Conservation (phyloP, 2,329 filamentous ascomycete genomes). For the Esteya vermicola region DNA sequence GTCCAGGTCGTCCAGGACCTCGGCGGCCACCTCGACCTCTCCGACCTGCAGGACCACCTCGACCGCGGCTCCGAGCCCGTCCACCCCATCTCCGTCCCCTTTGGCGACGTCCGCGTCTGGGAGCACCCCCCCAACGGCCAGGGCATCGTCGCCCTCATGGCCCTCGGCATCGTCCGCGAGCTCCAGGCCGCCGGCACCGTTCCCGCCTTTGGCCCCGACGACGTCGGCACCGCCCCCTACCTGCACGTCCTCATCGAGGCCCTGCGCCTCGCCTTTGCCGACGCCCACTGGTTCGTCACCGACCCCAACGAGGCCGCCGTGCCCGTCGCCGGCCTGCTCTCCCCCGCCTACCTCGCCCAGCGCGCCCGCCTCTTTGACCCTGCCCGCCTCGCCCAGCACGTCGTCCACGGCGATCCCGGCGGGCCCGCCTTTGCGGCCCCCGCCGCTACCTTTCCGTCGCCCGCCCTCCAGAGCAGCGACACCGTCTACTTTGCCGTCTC, state of each 20-base stretch:
- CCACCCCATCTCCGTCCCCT: slow-evolving; percentile 70
- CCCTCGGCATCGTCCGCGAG: slow-evolving; percentile 79
- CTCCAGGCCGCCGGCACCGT: slow-evolving; percentile 66
- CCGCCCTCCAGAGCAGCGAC: slow-evolving; percentile 73
- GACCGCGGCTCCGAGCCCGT: slow-evolving; percentile 56
- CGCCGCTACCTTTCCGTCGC: slow-evolving; percentile 51
- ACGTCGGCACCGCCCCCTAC: slow-evolving; percentile 72
- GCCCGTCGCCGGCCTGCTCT: slow-evolving; percentile 56
- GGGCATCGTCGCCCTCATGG: slow-evolving; percentile 89
- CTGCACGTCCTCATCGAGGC: slow-evolving; percentile 81
- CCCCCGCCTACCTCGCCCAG: slow-evolving; percentile 57
- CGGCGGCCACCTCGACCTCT: slow-evolving; percentile 64
- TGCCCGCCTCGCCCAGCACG: slow-evolving; percentile 41
- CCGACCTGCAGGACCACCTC: slow-evolving; percentile 68
- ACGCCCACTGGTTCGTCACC: slow-evolving; percentile 79
- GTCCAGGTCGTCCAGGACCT: slow-evolving; percentile 62
- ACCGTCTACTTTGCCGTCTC: slow-evolving; percentile 89
- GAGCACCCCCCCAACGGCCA: slow-evolving; percentile 96
- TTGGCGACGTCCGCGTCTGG: slow-evolving; percentile 65
- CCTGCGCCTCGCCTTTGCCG: slow-evolving; percentile 78
- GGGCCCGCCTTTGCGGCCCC: slow-evolving; percentile 36
- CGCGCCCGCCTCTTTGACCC: slow-evolving; percentile 47
- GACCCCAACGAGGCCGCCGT: slow-evolving; percentile 63
- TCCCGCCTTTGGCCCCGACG: slow-evolving; percentile 47
- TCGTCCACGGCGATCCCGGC: slow-evolving; percentile 47